Conservation (phyloP, 2,329 filamentous ascomycete genomes). For the Seiridium cupressi region DNA sequence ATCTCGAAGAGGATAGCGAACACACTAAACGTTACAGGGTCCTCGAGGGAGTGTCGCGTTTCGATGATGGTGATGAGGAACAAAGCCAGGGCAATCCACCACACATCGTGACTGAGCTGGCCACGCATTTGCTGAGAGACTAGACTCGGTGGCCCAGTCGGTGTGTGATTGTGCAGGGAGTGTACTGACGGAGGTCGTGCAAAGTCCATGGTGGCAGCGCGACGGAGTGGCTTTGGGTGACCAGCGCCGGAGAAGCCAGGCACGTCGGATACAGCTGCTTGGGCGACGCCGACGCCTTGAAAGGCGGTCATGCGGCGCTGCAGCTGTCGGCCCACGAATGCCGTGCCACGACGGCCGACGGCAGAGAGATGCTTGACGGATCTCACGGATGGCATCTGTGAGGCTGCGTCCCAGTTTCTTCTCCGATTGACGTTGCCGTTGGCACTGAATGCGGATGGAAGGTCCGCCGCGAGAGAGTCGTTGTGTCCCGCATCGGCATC, state of each 20-base stretch:
- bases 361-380: constrained; percentile 2
- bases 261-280: not conserved
- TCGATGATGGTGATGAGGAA: constrained; percentile 61
- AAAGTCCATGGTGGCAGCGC: constrained; percentile 14
- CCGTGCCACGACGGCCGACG: constrained; percentile 6
- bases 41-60: constrained; percentile 47
- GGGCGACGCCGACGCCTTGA: constrained; percentile 18
- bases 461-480: not conserved
- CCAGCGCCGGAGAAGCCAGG: constrained; percentile 7
- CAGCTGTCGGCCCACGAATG: constrained; percentile 10
- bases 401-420: constrained; percentile 5
- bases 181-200: not conserved
- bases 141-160: constrained; percentile 31
- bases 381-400: not conserved
- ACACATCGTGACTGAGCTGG: constrained; percentile 63
- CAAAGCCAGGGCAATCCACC: constrained; percentile 61
- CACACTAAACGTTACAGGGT: constrained; percentile 53
- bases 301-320: constrained; percentile 19
- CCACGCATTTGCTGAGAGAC: constrained; percentile 55
- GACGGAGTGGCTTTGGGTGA: constrained; percentile 7
- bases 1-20: constrained; percentile 60
- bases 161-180: constrained; percentile 3
- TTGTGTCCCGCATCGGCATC: not conserved
- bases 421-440: not conserved
- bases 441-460: not conserved